phyloP scores from a whole-genome alignment of 1,284 basidiomycete species.

The Ceratobasidium sp. region DNA sequence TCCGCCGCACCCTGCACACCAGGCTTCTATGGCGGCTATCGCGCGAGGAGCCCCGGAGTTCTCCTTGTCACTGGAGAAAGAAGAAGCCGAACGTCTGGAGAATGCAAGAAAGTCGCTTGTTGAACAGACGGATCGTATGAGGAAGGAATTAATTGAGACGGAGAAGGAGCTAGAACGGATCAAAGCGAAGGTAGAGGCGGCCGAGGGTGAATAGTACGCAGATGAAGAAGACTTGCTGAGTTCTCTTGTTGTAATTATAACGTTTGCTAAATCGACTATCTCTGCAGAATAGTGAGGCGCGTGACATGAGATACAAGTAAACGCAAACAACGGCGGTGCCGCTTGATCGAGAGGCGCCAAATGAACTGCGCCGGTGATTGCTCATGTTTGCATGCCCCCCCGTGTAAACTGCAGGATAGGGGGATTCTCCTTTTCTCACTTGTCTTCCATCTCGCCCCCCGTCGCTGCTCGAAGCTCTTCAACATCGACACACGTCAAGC shows the following conservation, averaged over 20 bases:
- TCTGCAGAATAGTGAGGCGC: no score
- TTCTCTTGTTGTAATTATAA: background rate
- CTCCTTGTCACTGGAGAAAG: constrained; percentile 81
- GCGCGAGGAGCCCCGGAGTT: constrained; percentile 79
- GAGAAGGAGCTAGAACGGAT: constrained; percentile 75
- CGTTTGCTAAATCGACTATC: no score
- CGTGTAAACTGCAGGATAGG: no score
- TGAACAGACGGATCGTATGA: constrained; percentile 71
- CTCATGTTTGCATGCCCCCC: no score
- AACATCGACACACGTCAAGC: no score
- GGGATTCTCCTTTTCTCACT: no score
- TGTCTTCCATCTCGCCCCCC: no score
- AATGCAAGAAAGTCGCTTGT: constrained; percentile 76
- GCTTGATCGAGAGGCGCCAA: no score
- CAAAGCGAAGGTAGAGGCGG: constrained; percentile 62
- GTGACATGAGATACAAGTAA: no score
- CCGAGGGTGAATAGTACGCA: constrained; percentile 41
- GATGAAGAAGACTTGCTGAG: background rate
- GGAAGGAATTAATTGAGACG: constrained; percentile 70
- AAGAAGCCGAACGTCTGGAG: constrained; percentile 84
- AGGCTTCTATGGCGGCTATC: constrained; percentile 68
- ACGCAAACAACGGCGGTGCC: no score
- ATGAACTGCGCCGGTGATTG: no score
- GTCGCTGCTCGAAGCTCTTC: no score
- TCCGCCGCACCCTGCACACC: constrained; percentile 75